Evolutionary conservation across 2,329 filamentous ascomycete species (phyloP), one percentile per base, ranked within the genome.

Genomic region (Thelonectria blattea): DNA sequence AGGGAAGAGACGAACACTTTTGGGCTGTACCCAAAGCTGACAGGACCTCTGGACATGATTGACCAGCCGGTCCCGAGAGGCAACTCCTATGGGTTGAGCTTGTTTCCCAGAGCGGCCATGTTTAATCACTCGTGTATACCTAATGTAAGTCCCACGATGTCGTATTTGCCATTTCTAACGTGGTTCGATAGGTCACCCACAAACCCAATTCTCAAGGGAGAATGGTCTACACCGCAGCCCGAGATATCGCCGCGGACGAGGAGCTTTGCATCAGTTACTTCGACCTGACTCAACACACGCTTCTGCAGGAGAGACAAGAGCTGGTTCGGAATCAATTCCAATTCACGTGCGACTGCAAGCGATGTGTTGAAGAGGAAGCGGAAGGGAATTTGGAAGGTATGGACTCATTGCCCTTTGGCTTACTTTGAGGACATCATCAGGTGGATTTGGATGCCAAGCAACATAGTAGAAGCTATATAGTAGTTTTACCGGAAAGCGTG

Each of bases 1-100:
- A 71, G 68, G 41, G 71, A 73, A 22, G 71, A 73, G 41, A 73
- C 71, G 10, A 73, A 73, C 18, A 73, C 71, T 0, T 73, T 73
- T 50, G 71, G 71, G 0, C 60, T 73, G 11, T 73, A 73, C 39
- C 65, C 64, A 5, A 63, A 58, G 10, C 17, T 60, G 0, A 73
- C 71, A 1, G 71, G 71, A 0, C 68, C 67, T 18, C 55, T 65
- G 3, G 51, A 57, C 10, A 51, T 65, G 58, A 57, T 32, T 8
- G 58, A 61, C 14, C 27, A 32, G n/a, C 58, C 53, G 20, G 34
- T 48, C 2, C 45, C 63, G 0, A 59, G 71, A 57, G 71, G 71
- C 15, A 63, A 71, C 46, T 63, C 59, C 0, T 73, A 72, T 18
- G 71, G 70, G 5, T 52, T 73, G 46, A 60, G 64, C 2, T 17